Evolutionary conservation across 2,329 filamentous ascomycete species (phyloP), one percentile per base, ranked within the genome.

Genomic region (Leptodontidium sp.): DNA sequence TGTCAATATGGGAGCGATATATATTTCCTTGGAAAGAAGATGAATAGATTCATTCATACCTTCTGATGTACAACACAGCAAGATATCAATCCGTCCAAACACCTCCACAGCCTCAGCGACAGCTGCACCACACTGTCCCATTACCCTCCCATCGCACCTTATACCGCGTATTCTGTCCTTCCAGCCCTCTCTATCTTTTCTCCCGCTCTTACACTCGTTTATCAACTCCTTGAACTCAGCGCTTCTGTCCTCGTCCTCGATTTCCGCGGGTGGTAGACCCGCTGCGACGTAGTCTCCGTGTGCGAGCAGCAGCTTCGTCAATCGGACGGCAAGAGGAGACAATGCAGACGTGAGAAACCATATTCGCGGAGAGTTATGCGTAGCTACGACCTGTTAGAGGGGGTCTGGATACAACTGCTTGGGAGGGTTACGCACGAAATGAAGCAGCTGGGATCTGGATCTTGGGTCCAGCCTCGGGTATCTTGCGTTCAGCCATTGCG

Each of bases 331-430:
- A 72, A 98, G 87, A 14, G 95, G 93, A 45, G 93, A 95, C 69
- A 95, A 88, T 43, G 93, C 93, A 68, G 93, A 91, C 12, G 94
- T 97, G 73, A 99, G 84, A 78, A 99, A 90, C 96, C 96, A 98
- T 76, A 95, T 93, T 77, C 95, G 91, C 62, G 94, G 94, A 40
- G 88, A 90, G 77, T 90, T 90, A 79, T 90, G 88, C 26, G 87
- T 90, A 71, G 88, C 77, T 78, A 59, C 32, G 26, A 17, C 35
- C 17, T 24, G 61, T 75, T 55, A 76, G 71, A 35, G 59, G n/a
- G 38, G 58, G 11, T 47, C 45, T 15, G 35, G 8, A 15, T 35
- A 49, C 40, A 21, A 21, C 21, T 21, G 21, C 14, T 35, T 17
- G 47, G 15, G 29, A 35, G 50, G 38, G 21, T 21, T 53, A 14